Conservation (phyloP, 2,329 filamentous ascomycete species). For the Phyllosticta citrichinensis region DNA sequence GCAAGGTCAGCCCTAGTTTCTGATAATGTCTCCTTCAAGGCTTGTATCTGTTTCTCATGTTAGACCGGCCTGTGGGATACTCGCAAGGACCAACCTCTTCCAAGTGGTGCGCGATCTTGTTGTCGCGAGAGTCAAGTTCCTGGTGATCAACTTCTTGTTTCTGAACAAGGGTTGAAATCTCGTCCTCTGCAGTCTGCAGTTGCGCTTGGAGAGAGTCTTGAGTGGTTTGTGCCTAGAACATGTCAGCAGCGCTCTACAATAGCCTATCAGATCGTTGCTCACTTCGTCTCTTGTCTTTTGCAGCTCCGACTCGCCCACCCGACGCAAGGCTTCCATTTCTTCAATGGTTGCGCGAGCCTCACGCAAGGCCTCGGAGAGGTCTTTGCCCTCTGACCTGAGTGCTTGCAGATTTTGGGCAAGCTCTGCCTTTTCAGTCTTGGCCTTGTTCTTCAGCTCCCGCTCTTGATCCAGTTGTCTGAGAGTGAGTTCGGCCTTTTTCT, state of each 20-base stretch:
- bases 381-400: background rate
- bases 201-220: background rate
- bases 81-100: background rate
- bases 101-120: background rate
- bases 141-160: background rate
- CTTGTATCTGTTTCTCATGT: background rate
- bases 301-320: background rate
- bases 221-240: background rate
- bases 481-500: conserved; percentile 17
- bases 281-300: background rate
- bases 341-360: background rate
- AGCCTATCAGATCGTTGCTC: background rate
- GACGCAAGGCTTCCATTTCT: conserved; percentile 1
- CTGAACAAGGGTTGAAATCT: background rate
- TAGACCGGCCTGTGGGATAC: background rate
- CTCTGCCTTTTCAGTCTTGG: conserved; percentile 16
- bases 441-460: conserved; percentile 10
- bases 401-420: conserved; percentile 13
- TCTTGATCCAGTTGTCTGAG: conserved; percentile 19
- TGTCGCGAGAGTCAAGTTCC: background rate
- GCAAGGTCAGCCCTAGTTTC: background rate
- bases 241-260: background rate
- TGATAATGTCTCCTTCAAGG: background rate
- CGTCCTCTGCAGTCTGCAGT: background rate
- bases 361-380: background rate